Evolutionary conservation across 441 rosid genomes (phyloP).

Genomic region (Aleurites moluccanus): DNA sequence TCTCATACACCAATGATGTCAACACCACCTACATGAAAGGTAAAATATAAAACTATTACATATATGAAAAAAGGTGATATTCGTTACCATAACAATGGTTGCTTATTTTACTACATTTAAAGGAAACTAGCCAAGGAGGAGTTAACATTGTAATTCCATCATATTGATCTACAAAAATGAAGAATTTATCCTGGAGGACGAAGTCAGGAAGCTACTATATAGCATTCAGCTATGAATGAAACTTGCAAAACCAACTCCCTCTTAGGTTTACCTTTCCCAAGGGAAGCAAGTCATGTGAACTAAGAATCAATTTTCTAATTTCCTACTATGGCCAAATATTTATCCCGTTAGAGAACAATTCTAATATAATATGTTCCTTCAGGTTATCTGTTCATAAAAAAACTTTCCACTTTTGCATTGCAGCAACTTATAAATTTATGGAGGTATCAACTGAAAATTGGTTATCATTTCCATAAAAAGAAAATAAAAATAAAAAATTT

Average conservation of each 20-base stretch:
- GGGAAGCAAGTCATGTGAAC: too few species aligned
- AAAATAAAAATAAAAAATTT: not conserved
- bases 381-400: not conserved
- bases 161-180: too few species aligned
- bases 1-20: slow-evolving; percentile 76
- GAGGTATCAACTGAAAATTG: too few species aligned
- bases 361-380: too few species aligned
- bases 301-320: too few species aligned
- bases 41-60: not conserved
- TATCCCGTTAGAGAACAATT: not conserved
- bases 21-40: slow-evolving; percentile 56
- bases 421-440: not conserved
- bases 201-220: not conserved
- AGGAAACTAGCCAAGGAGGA: not conserved
- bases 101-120: not conserved
- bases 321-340: not conserved
- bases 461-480: not conserved
- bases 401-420: not conserved
- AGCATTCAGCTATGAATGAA: not conserved
- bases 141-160: not conserved
- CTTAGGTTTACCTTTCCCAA: not conserved
- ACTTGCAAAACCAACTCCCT: not conserved
- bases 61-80: not conserved
- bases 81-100: not conserved
- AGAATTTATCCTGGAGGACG: not conserved